Evolutionary conservation across 257 asterid species (phyloP).

Genomic region (Perilla frutescens): DNA sequence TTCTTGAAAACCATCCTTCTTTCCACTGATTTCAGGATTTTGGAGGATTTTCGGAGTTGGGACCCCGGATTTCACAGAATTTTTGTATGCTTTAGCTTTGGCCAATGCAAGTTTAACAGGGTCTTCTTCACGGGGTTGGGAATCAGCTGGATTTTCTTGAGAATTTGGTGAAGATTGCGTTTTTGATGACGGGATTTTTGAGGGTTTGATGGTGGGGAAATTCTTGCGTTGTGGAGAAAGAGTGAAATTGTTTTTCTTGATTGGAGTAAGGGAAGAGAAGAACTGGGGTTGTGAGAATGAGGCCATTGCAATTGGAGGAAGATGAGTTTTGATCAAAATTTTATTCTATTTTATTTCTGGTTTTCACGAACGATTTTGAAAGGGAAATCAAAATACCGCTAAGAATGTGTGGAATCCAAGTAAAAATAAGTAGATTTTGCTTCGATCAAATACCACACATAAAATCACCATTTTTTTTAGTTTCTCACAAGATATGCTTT

Average conservation of each 20-base stretch:
- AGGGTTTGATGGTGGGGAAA: constrained; percentile 42
- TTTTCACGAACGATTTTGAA: background rate
- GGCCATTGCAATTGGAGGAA: constrained; percentile 59
- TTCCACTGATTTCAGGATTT: constrained; percentile 32
- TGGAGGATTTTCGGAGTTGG: constrained; percentile 39
- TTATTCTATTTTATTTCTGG: background rate
- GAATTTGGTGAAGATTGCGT: constrained; percentile 43
- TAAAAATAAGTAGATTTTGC: too few species aligned
- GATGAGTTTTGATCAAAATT: constrained; percentile 18
- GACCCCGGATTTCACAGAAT: constrained; percentile 38
- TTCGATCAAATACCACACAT: too few species aligned
- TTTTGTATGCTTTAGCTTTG: constrained; percentile 66
- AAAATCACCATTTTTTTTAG: too few species aligned
- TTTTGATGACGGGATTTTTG: constrained; percentile 51
- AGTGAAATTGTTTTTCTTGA: constrained; percentile 33
- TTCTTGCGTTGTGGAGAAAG: constrained; percentile 37
- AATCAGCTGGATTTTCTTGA: constrained; percentile 45
- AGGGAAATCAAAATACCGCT: too few species aligned
- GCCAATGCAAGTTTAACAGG: constrained; percentile 70
- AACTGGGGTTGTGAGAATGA: constrained; percentile 52
- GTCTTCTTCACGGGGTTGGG: constrained; percentile 43
- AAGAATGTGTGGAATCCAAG: too few species aligned
- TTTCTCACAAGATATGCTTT: too few species aligned
- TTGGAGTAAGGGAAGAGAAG: constrained; percentile 49
- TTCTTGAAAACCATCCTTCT: background rate